Evolutionary conservation across 495 filamentous ascomycete genomes (phyloP).

Genomic region (Penicillium taxi): DNA sequence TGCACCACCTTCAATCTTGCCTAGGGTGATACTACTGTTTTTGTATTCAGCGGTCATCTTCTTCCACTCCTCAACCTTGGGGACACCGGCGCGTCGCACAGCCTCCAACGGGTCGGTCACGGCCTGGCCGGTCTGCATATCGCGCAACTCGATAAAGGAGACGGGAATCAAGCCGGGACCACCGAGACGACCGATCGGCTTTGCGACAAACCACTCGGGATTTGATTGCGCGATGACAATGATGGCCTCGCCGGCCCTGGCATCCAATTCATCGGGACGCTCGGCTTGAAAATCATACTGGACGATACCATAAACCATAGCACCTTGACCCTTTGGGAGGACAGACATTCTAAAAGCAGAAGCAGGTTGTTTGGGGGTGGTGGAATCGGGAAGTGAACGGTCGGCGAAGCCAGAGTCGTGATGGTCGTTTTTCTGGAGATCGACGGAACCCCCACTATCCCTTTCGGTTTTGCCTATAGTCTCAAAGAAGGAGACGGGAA

Average conservation of each 20-base stretch:
- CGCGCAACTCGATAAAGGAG: slow-evolving; percentile 91
- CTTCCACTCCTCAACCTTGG: slow-evolving; percentile 99
- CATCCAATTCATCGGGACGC: slow-evolving; percentile 88
- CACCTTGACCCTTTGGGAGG: slow-evolving; percentile 56
- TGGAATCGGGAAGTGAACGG: slow-evolving; percentile 22
- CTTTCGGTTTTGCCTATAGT: slow-evolving; percentile 82
- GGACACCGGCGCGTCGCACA: slow-evolving; percentile 81
- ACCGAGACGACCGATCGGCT: slow-evolving; percentile 89
- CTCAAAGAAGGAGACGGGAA: slow-evolving; percentile 91
- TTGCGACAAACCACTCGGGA: slow-evolving; percentile 98
- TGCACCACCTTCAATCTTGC: slow-evolving; percentile 60
- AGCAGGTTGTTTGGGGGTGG: slow-evolving; percentile 25
- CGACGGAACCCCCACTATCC: slow-evolving; percentile 64
- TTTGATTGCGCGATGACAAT: slow-evolving; percentile 99
- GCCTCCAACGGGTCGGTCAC: slow-evolving; percentile 80
- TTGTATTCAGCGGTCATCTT: slow-evolving; percentile 99
- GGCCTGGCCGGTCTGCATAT: slow-evolving; percentile 80
- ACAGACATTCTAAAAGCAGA: slow-evolving; percentile 44
- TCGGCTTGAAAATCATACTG: slow-evolving; percentile 97
- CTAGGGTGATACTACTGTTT: slow-evolving; percentile 93
- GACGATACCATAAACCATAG: slow-evolving; percentile 93
- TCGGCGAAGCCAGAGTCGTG: slow-evolving; percentile 83
- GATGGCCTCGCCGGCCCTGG: slow-evolving; percentile 89
- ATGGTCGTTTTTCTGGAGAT: slow-evolving; percentile 50
- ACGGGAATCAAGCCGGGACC: slow-evolving; percentile 94